Evolutionary conservation across 352 stramenopile species (phyloP).

Genomic region (Lagenidium giganteum): DNA sequence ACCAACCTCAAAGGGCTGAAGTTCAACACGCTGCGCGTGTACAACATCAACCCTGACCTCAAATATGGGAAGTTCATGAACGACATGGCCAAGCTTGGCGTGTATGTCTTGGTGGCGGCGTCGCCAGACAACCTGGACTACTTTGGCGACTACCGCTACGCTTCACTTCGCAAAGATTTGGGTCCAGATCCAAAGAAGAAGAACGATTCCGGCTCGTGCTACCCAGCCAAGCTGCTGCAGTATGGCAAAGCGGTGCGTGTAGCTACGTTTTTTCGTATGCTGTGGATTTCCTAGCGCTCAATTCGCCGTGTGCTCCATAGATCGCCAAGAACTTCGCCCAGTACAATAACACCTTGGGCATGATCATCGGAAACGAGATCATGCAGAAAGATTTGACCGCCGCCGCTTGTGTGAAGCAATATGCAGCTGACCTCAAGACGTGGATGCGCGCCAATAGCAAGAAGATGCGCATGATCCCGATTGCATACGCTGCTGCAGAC

Average conservation of each 20-base stretch:
- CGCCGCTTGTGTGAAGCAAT: constrained; percentile 78
- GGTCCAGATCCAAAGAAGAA: constrained; percentile 32
- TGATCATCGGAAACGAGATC: constrained; percentile 86
- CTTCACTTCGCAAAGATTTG: constrained; percentile 28
- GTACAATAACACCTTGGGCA: constrained; percentile 82
- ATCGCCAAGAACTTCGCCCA: constrained; percentile 86
- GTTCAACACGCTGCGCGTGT: constrained; percentile 83
- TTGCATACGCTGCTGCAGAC: constrained; percentile 79
- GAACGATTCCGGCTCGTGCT: constrained; percentile 76
- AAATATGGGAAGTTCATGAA: constrained; percentile 84
- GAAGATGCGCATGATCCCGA: constrained; percentile 68
- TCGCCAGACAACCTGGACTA: constrained; percentile 81
- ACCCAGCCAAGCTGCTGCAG: constrained; percentile 76
- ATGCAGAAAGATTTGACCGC: constrained; percentile 77
- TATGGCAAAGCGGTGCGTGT: constrained; percentile 70
- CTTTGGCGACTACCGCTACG: constrained; percentile 82
- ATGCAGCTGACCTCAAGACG: constrained; percentile 80
- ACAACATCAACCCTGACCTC: constrained; percentile 83
- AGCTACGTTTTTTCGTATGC: background rate
- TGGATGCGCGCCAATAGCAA: constrained; percentile 87
- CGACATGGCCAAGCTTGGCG: constrained; percentile 67
- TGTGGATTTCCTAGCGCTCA: constrained; percentile 1
- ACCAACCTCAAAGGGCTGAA: constrained; percentile 65
- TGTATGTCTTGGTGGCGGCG: constrained; percentile 79
- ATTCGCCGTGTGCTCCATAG: too few relatives aligned